Evolutionary conservation across 2,329 filamentous ascomycete genomes (phyloP).

Genomic region (Tolypocladium amazonense): DNA sequence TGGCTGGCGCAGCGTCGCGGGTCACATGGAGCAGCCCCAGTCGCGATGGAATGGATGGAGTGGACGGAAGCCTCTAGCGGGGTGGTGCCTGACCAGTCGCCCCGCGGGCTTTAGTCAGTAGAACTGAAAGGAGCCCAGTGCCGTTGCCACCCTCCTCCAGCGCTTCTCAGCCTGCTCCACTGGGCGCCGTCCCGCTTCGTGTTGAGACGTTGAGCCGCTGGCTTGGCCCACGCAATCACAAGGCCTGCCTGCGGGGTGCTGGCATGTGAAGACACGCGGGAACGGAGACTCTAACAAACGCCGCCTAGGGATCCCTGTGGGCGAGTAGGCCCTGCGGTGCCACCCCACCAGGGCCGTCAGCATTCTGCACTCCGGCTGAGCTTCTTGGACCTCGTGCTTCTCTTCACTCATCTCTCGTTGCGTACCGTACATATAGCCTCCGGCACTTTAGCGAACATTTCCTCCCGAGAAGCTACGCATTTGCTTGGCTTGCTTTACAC

Average conservation of each 20-base stretch:
- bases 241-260: background rate
- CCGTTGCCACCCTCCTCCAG: background rate
- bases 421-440: background rate
- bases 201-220: background rate
- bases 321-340: background rate
- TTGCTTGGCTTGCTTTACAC: background rate
- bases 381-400: background rate
- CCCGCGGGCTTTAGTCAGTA: background rate
- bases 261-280: background rate
- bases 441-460: background rate
- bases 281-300: background rate
- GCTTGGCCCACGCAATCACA: background rate
- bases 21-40: background rate
- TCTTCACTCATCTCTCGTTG: background rate
- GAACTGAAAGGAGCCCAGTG: background rate
- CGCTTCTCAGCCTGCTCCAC: background rate
- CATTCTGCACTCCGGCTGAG: background rate
- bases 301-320: background rate
- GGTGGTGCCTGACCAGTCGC: background rate
- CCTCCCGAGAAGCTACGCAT: background rate
- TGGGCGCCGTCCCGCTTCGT: background rate
- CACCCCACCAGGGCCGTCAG: background rate
- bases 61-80: background rate
- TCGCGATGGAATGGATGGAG: background rate
- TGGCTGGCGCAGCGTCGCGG: background rate